Conservation (phyloP, 1,284 basidiomycete genomes). For the Spongiforma sp. region DNA sequence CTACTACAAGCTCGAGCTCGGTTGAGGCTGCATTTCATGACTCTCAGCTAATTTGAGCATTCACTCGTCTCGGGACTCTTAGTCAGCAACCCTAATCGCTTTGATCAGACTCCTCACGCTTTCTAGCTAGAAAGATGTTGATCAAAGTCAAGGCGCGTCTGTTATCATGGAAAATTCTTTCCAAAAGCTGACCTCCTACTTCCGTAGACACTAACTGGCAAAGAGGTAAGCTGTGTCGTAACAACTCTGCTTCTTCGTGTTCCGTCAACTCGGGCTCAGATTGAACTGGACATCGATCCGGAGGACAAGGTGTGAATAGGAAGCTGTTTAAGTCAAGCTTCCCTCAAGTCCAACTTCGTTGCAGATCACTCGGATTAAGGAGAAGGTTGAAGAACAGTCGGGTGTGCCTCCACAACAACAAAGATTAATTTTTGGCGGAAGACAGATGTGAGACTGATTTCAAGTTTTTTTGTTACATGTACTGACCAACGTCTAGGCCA, state of each 20-base stretch:
- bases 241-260: slow-evolving; percentile 5
- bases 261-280: slow-evolving; percentile 51
- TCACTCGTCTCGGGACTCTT: too few relatives aligned
- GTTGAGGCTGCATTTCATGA: too few relatives aligned
- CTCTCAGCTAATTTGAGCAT: too few relatives aligned
- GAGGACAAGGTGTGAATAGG: slow-evolving; percentile 81
- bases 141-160: slow-evolving; percentile 32
- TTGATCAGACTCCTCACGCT: background rate
- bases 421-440: slow-evolving; percentile 92
- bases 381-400: slow-evolving; percentile 98
- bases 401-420: slow-evolving; percentile 98
- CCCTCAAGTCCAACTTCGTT: background rate
- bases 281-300: slow-evolving; percentile 95
- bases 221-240: slow-evolving; percentile 69
- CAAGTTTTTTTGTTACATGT: slow-evolving; percentile 4
- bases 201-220: slow-evolving; percentile 86
- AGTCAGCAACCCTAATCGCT: slow-evolving; percentile 19
- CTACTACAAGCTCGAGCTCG: too few relatives aligned
- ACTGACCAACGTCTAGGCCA: slow-evolving; percentile 46
- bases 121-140: slow-evolving; percentile 25
- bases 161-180: background rate
- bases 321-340: background rate
- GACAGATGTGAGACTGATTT: slow-evolving; percentile 83
- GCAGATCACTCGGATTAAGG: slow-evolving; percentile 95
- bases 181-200: background rate